A percentile compares a stretch with the other conserved stretches of the same genome.
These are phyloP conservation scores for Pythium rhizo-oryzae DNA, from an alignment of 352 stramenopile genomes.

Conservation along the genomic window DNA sequence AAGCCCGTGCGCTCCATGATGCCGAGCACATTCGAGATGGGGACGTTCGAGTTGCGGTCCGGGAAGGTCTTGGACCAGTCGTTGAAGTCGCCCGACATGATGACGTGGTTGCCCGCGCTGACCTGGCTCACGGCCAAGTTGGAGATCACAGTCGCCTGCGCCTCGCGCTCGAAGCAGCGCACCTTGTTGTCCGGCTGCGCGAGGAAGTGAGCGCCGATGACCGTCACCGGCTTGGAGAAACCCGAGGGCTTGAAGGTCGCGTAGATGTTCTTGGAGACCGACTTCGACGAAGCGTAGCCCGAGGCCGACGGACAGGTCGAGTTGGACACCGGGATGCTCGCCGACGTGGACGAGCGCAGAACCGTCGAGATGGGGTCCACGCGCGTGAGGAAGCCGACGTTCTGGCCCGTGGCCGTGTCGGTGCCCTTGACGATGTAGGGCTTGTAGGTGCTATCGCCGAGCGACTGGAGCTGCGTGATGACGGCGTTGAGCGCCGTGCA, in stretches of 20 bases:
- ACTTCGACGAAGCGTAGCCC: conserved; percentile 46
- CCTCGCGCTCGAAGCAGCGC: conserved; percentile 65
- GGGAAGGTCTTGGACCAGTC: conserved; percentile 52
- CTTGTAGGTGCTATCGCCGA: conserved; percentile 62
- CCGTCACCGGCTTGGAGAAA: conserved; percentile 66
- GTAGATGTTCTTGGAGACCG: conserved; percentile 75
- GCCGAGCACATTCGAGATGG: conserved; percentile 54
- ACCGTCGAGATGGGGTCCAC: conserved; percentile 58
- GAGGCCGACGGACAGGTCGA: conserved; percentile 52
- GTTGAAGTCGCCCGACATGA: conserved; percentile 73
- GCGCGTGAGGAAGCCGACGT: conserved; percentile 66
- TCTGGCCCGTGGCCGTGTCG: conserved; percentile 71
- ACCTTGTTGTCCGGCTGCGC: conserved; percentile 57
- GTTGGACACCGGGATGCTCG: conserved; percentile 47
- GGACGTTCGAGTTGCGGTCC: conserved; percentile 66
- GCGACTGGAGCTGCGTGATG: conserved; percentile 44
- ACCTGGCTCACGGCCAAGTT: conserved; percentile 46
- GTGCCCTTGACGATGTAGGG: conserved; percentile 61
- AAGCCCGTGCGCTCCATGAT: conserved; percentile 52
- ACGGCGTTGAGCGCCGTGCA: conserved; percentile 54
- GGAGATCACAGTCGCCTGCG: conserved; percentile 56
- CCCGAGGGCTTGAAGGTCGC: conserved; percentile 65
- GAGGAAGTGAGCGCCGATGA: conserved; percentile 68
- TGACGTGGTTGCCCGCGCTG: conserved; percentile 51
- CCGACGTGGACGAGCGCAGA: conserved; percentile 38